Evolutionary conservation across 305 asterid species (phyloP).

Genomic region (Fraxinus ornus): DNA sequence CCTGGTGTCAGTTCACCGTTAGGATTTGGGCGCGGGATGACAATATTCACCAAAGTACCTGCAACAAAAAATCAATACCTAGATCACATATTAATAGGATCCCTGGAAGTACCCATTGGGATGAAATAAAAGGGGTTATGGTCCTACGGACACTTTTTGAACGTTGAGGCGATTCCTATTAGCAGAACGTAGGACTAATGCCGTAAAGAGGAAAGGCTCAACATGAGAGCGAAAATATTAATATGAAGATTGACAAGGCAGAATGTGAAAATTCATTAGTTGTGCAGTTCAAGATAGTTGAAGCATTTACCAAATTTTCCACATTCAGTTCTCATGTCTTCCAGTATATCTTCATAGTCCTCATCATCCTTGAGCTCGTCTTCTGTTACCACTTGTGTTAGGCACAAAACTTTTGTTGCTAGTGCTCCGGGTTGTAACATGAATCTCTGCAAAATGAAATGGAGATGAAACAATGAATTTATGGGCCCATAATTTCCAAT

Average conservation of each 20-base stretch:
- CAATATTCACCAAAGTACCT: conserved; percentile 47
- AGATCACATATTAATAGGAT: not conserved
- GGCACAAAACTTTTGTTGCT: conserved; percentile 80
- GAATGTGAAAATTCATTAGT: not conserved
- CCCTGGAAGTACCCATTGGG: not conserved
- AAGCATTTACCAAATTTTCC: conserved; percentile 73
- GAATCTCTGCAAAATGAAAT: conserved; percentile 58
- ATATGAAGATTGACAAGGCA: conserved; percentile 22
- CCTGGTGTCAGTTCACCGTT: conserved; percentile 43
- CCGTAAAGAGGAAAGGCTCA: not conserved
- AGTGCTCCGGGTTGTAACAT: conserved; percentile 57
- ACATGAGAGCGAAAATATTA: not conserved
- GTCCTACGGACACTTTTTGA: conserved; percentile 12
- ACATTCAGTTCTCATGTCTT: conserved; percentile 91
- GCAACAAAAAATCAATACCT: conserved; percentile 10
- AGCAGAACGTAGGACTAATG: conserved; percentile 17
- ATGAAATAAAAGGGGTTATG: not conserved
- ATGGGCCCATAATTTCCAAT: not conserved
- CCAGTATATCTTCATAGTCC: conserved; percentile 85
- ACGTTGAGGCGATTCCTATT: not conserved
- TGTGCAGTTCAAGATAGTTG: not conserved
- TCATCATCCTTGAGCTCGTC: conserved; percentile 87
- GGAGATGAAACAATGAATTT: not conserved
- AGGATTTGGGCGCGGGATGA: conserved; percentile 50
- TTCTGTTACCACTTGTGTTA: conserved; percentile 67